Base-by-base conservation (phyloP, 768 basidiomycete species). In the Kwoniella bestiolae region DNA sequence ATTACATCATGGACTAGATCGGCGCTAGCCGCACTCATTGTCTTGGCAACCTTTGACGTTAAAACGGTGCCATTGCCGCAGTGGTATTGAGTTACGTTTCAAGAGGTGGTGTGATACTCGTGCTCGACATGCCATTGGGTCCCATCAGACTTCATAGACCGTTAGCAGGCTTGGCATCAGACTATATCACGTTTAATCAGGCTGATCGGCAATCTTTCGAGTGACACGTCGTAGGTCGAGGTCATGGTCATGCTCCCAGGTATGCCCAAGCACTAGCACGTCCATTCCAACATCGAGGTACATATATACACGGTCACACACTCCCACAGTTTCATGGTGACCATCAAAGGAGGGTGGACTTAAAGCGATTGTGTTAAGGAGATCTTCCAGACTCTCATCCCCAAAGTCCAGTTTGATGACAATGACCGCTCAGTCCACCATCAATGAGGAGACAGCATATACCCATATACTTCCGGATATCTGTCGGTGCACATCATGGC, bases 1-100 rank as follows among this genome's bases (percentile, higher is more conserved):
- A 51, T n/a, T 12, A 9, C 23, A 25, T 11, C 11, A 26, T 32
- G 11, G 23, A 32, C 34, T 38, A 55, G 52, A 55, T 55, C 52
- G 52, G 52, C 52, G 34, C 52, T 55, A 55, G 23, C 52, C 52
- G 52, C 52, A 18, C 16, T 11, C 29, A 28, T 25, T 28, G 26
- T 51, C 50, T 55, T 55, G 52, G 52, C 52, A 35, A 55, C 32
- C 23, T 21, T 28, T 51, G 50, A 52, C 23, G 26, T 31, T 23
- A 31, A 11, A 12, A 11, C 6, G 46, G 25, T 52, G 25, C 23
- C 50, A 52, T 32, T 52, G 52, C 52, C 32, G 52, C 52, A 34
- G 4, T 21, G 6, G 21, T n/a, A 26, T 12, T 26, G 14, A 21
- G n/a, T 47, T 21, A 3, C 46, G n/a, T 47, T 25, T 21, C 46